phyloP scores from a whole-genome alignment of 768 basidiomycete genomes.

The Agrocybe chaxingu region DNA sequence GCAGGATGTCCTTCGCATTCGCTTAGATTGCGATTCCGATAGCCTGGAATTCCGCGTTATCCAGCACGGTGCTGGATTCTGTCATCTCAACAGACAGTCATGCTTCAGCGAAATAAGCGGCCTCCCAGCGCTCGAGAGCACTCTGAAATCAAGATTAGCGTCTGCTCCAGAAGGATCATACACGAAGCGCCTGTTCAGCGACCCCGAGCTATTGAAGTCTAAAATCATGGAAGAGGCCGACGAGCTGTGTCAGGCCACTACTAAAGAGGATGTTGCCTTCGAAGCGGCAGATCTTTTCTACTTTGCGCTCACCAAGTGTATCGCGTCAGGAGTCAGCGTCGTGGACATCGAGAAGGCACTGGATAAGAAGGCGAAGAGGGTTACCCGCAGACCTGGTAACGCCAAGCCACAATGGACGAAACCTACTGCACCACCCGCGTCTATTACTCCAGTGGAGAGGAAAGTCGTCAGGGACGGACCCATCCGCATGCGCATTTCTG shows the following conservation, averaged over 20 bases:
- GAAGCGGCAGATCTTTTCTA: slow-evolving; percentile 96
- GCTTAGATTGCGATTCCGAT: slow-evolving; percentile 90
- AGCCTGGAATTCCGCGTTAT: slow-evolving; percentile 87
- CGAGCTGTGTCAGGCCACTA: slow-evolving; percentile 84
- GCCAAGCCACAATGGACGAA: slow-evolving; percentile 81
- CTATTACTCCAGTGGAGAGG: slow-evolving; percentile 7
- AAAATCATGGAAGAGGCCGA: slow-evolving; percentile 99
- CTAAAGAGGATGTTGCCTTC: slow-evolving; percentile 81
- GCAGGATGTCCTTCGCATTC: slow-evolving; percentile 81
- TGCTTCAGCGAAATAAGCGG: slow-evolving; percentile 90
- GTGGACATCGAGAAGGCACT: slow-evolving; percentile 81
- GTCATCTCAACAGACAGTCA: slow-evolving; percentile 81
- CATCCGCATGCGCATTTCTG: slow-evolving; percentile 78
- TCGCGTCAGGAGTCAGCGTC: slow-evolving; percentile 77
- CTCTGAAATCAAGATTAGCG: slow-evolving; percentile 65
- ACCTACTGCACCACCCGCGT: slow-evolving; percentile 16
- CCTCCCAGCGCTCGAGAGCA: slow-evolving; percentile 75
- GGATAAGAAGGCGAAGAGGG: slow-evolving; percentile 81
- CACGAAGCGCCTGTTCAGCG: slow-evolving; percentile 81
- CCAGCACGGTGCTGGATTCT: slow-evolving; percentile 91
- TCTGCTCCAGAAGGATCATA: slow-evolving; percentile 90
- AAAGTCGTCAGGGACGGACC: slow-evolving; percentile 28
- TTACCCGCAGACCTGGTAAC: slow-evolving; percentile 85
- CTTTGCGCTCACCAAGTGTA: slow-evolving; percentile 85
- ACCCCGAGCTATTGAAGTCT: slow-evolving; percentile 75